Evolutionary conservation across 2,329 filamentous ascomycete genomes (phyloP).

Genomic region (Nemania serpens): DNA sequence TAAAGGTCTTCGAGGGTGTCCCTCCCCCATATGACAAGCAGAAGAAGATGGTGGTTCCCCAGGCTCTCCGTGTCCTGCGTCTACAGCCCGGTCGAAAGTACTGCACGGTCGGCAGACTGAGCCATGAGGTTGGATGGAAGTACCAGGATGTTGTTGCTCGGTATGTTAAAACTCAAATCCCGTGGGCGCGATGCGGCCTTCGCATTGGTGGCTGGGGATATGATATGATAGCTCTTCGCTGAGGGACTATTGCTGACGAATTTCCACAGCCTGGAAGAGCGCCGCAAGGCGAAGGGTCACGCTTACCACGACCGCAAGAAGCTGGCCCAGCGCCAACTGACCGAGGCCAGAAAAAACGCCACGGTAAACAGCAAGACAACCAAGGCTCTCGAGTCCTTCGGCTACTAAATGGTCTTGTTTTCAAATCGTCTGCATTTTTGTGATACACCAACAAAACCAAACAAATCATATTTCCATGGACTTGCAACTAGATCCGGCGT

Average conservation of each 20-base stretch:
- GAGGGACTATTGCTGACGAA: conserved; percentile 26
- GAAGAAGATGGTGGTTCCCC: conserved; percentile 99
- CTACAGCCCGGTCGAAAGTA: conserved; percentile 99
- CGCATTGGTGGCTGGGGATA: background rate
- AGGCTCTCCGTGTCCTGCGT: conserved; percentile 94
- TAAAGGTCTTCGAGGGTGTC: conserved; percentile 99
- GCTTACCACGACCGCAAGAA: conserved; percentile 99
- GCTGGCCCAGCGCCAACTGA: conserved; percentile 86
- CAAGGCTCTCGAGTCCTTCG: conserved; percentile 85
- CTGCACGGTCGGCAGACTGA: conserved; percentile 97
- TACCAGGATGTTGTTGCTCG: conserved; percentile 99
- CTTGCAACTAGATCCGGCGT: conserved; percentile 45
- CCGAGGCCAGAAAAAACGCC: conserved; percentile 91
- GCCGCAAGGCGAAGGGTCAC: conserved; percentile 98
- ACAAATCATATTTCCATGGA: conserved; percentile 39
- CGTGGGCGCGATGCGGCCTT: background rate
- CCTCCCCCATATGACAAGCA: conserved; percentile 99
- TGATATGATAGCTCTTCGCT: background rate
- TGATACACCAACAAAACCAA: conserved; percentile 37
- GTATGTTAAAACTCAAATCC: conserved; percentile 61
- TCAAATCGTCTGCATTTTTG: conserved; percentile 39
- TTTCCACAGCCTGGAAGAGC: conserved; percentile 87
- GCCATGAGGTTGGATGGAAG: conserved; percentile 99
- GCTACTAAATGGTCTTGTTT: conserved; percentile 70
- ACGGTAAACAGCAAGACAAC: conserved; percentile 84